Evolutionary conservation across 2,329 filamentous ascomycete genomes (phyloP).

Genomic region (Fusarium luffae): DNA sequence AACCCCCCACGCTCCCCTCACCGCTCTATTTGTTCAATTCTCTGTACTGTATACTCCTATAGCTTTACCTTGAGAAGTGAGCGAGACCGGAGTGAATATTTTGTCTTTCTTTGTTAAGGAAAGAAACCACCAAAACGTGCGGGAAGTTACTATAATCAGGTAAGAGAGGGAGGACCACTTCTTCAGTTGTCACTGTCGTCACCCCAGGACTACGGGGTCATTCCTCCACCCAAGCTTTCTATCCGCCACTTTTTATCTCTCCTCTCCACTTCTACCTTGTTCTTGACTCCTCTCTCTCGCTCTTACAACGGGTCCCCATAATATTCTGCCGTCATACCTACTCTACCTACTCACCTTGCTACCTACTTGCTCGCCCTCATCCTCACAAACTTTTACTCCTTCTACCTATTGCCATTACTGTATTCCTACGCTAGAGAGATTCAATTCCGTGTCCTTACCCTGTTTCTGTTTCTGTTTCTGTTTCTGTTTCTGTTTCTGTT

Average conservation of each 20-base stretch:
- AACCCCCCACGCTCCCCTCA: slow-evolving; percentile 26
- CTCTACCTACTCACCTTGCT: background rate
- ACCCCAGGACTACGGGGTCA: slow-evolving; percentile 32
- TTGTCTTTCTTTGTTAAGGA: background rate
- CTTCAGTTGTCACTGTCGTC: slow-evolving; percentile 33
- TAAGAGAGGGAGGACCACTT: slow-evolving; percentile 21
- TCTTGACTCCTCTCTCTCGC: slow-evolving; percentile 26
- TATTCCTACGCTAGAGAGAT: slow-evolving; percentile 30
- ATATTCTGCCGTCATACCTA: slow-evolving; percentile 38
- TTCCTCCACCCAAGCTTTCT: slow-evolving; percentile 45
- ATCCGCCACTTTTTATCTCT: slow-evolving; percentile 39
- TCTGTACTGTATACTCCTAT: background rate
- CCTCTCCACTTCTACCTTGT: slow-evolving; percentile 34
- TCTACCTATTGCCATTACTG: slow-evolving; percentile 31
- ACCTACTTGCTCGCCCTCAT: slow-evolving; percentile 18
- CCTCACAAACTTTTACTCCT: slow-evolving; percentile 29
- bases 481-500: background rate
- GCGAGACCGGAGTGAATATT: slow-evolving; percentile 17
- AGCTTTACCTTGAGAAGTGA: slow-evolving; percentile 8
- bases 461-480: background rate
- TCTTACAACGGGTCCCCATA: slow-evolving; percentile 16
- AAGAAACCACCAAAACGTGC: background rate
- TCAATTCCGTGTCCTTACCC: slow-evolving; percentile 21
- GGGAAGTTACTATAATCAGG: background rate
- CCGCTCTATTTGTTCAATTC: slow-evolving; percentile 21